These are phyloP conservation scores for Phtheirospermum japonicum DNA, from an alignment of 257 asterid genomes.

Conservation along the genomic window DNA sequence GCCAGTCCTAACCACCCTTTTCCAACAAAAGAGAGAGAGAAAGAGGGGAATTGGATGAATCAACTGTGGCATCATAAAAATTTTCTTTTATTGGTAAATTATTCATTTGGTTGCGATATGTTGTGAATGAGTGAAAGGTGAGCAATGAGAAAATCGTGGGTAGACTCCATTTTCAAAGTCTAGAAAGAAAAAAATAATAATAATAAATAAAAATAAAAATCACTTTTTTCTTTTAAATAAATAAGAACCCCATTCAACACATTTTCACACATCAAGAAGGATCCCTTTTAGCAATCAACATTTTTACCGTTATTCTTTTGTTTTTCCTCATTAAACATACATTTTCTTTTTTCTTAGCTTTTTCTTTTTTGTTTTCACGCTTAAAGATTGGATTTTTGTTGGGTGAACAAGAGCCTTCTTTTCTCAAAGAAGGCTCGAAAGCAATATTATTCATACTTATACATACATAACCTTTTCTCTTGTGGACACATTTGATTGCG, in stretches of 20 bases:
- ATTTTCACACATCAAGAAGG: conserved; percentile 17
- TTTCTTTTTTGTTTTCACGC: not conserved
- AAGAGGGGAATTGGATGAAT: not conserved
- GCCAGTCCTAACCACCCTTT: too few species aligned
- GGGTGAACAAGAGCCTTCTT: not conserved
- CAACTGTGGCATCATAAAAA: not conserved
- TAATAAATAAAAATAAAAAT: not conserved
- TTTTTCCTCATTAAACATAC: not conserved
- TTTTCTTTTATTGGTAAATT: not conserved
- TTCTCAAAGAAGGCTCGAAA: not conserved
- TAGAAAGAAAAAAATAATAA: too few species aligned
- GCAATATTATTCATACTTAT: not conserved
- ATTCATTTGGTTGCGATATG: not conserved
- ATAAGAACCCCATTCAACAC: conserved; percentile 15
- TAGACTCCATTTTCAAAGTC: conserved; percentile 28
- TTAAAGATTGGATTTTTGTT: not conserved
- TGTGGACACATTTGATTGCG: not conserved
- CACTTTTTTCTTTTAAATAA: conserved; percentile 4
- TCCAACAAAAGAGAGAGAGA: not conserved
- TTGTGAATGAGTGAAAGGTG: conserved; percentile 33
- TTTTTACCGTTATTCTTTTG: not conserved
- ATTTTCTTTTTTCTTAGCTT: not conserved
- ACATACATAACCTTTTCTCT: not conserved
- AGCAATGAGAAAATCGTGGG: conserved; percentile 52
- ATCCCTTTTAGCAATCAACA: conserved; percentile 4